Evolutionary conservation across 140 eudicot species (phyloP), one percentile per base, ranked within the genome.

Genomic region (Anethum foeniculum): DNA sequence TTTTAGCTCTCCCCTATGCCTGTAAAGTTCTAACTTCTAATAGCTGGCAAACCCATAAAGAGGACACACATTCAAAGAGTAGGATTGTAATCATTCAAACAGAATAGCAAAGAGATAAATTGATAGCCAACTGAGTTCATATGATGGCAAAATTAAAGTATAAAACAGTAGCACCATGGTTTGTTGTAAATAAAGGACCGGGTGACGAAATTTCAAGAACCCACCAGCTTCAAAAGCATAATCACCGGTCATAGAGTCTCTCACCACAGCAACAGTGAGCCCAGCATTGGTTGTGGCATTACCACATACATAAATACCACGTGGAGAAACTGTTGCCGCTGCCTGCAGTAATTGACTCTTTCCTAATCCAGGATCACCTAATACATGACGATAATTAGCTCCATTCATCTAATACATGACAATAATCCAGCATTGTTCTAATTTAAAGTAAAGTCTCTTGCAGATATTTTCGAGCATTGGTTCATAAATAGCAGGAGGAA

Each of bases 151-250:
- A 41, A 49, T 34, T 34, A 34, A 3, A 34, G 38, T 34, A 34
- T 34, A 34, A 34, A 34, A 34, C 13, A 23, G 18, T 23, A 30
- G 47, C 27, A 2, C 64, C 44, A 41, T 51, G 64, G 49, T 67
- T 60, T 11, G 67, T 36, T 9, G 47, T 64, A 30, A 41, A 25
- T 6, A 25, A 38, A 19, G 36, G 38, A 47, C 19, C n/a, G 25
- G 7, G 39, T 34, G 38, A 34, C 38, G 68, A 80, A 65, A 79
- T 34, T 71, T 28, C 44, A 65, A 81, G 80, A 8, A 76, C 13
- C 27, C 86, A 95, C 99, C 99, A 86, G 99, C 97, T 78, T 95
- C 97, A 89, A 95, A 95, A 85, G 99, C 99, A 78, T 90, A 95
- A 84, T 94, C 98, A 85, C 93, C 84, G 16, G 97, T 92, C 96